A percentile compares a stretch with the other conserved stretches of the same genome.
Conservation (phyloP, 805 yeast species). For the Torulaspora microellipsoides region DNA sequence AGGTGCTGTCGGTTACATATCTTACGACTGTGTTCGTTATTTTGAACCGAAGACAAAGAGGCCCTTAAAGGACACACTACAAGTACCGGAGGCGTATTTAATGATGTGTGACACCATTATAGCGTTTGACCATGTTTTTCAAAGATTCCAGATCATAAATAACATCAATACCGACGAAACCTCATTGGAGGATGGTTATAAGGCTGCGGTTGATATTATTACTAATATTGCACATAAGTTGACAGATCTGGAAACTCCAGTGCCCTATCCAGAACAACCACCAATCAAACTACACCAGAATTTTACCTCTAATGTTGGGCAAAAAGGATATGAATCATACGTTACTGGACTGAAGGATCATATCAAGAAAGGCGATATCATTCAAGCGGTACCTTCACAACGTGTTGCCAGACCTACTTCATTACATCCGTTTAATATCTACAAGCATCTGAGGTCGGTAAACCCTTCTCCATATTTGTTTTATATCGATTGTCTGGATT, state of each 20-base stretch:
- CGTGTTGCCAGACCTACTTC: slow-evolving; percentile 93
- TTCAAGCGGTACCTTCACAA: slow-evolving; percentile 98
- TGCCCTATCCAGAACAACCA: slow-evolving; percentile 69
- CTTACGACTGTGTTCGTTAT: slow-evolving; percentile 94
- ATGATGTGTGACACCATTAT: slow-evolving; percentile 89
- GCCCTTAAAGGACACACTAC: slow-evolving; percentile 66
- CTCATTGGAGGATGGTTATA: slow-evolving; percentile 42
- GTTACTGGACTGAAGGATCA: slow-evolving; percentile 73
- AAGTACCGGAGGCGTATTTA: slow-evolving; percentile 86
- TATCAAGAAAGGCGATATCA: slow-evolving; percentile 85
- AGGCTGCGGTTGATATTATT: slow-evolving; percentile 54
- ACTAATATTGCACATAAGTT: slow-evolving; percentile 49
- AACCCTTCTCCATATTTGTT: slow-evolving; percentile 97
- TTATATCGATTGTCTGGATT: slow-evolving; percentile 85
- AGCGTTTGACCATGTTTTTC: slow-evolving; percentile 92
- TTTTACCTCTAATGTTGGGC: slow-evolving; percentile 86
- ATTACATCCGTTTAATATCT: slow-evolving; percentile 93
- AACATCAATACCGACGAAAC: slow-evolving; percentile 52
- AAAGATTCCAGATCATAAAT: slow-evolving; percentile 84
- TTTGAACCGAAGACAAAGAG: slow-evolving; percentile 89
- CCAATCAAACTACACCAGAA: slow-evolving; percentile 62
- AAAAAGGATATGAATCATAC: slow-evolving; percentile 85
- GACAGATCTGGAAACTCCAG: slow-evolving; percentile 39
- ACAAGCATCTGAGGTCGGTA: slow-evolving; percentile 89
- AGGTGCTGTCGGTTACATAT: slow-evolving; percentile 94